Conservation (phyloP, 305 asterid species). For the Fraxinus ornus region DNA sequence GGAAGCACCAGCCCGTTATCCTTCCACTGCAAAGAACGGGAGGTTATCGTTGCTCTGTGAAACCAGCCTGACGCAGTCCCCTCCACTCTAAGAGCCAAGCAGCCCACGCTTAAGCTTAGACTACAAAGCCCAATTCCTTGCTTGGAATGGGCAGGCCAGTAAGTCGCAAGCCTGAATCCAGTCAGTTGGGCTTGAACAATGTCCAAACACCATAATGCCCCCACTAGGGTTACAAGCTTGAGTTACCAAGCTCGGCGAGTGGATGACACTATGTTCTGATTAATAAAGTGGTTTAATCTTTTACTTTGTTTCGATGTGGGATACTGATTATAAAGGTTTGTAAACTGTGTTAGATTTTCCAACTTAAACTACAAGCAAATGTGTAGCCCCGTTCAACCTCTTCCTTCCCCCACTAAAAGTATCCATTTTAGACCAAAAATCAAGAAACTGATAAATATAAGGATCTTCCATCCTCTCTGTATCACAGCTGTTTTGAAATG, state of each 20-base stretch:
- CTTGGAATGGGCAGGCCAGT: not conserved
- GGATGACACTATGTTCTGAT: accelerated
- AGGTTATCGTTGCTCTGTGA: not conserved
- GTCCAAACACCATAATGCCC: not conserved
- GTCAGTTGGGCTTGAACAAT: not conserved
- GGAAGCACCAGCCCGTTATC: not conserved
- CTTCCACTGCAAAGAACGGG: not conserved
- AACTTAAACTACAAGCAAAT: not conserved
- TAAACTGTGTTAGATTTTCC: not conserved
- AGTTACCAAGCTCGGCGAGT: not conserved
- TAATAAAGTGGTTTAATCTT: not conserved
- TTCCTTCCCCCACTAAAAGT: not conserved
- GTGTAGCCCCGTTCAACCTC: not conserved
- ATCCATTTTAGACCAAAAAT: not conserved
- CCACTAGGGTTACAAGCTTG: not conserved
- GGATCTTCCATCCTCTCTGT: not conserved
- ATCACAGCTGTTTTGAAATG: not conserved
- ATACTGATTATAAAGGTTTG: not conserved
- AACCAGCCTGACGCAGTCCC: not conserved
- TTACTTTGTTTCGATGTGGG: not conserved
- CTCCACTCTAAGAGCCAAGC: not conserved
- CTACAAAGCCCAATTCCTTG: not conserved
- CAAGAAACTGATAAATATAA: not conserved
- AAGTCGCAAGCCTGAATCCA: not conserved
- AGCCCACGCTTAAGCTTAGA: not conserved